A percentile compares a stretch with the other conserved stretches of the same genome.
phyloP scores from a whole-genome alignment of 148 eudicot species.

The Cornus kousa region DNA sequence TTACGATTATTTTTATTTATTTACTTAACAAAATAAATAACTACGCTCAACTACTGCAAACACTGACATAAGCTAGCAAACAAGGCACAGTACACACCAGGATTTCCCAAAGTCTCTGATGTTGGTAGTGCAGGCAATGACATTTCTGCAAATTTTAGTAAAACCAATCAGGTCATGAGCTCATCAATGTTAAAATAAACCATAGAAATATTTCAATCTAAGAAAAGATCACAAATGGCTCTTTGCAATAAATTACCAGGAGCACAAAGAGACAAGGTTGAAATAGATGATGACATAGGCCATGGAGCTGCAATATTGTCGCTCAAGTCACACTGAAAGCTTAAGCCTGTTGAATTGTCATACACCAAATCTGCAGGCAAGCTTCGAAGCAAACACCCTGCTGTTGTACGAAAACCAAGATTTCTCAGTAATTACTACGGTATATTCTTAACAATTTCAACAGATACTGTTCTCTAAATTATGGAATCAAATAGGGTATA shows the following conservation, averaged over 20 bases:
- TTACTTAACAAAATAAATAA: no score
- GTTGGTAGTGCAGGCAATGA: slow-evolving; percentile 89
- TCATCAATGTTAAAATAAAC: neutral
- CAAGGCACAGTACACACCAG: slow-evolving; percentile 38
- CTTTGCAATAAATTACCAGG: slow-evolving; percentile 52
- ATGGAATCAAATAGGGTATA: neutral
- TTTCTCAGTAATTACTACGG: neutral
- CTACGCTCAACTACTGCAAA: no score
- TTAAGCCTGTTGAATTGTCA: slow-evolving; percentile 78
- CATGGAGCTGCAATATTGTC: slow-evolving; percentile 96
- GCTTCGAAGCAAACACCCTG: slow-evolving; percentile 93
- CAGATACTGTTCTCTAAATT: neutral
- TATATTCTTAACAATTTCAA: neutral
- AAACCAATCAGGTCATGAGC: slow-evolving; percentile 1
- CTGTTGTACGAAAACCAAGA: slow-evolving; percentile 10
- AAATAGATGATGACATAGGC: slow-evolving; percentile 81
- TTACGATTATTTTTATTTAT: neutral
- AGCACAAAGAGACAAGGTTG: slow-evolving; percentile 91
- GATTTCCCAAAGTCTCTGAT: slow-evolving; percentile 47
- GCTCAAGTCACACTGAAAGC: slow-evolving; percentile 86
- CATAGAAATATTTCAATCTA: neutral
- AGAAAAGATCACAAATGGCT: neutral
- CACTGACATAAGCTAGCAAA: neutral
- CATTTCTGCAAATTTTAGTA: slow-evolving; percentile 67
- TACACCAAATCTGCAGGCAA: slow-evolving; percentile 76